Evolutionary conservation across 345 rosid genomes (phyloP).

Genomic region (Eutrema japonicum): DNA sequence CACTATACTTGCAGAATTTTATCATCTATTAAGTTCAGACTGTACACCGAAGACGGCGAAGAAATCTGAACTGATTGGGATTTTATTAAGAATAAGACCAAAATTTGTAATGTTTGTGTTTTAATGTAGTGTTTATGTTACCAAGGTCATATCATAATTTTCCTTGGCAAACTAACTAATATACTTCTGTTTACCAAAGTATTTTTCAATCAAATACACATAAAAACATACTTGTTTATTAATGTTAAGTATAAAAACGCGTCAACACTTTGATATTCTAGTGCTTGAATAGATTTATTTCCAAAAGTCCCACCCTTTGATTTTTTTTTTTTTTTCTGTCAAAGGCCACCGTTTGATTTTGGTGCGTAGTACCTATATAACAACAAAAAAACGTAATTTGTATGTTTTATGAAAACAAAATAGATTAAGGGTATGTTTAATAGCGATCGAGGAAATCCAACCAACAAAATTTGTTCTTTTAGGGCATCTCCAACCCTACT

Average conservation of each 20-base stretch:
- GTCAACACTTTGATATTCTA: neutral
- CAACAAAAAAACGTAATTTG: neutral
- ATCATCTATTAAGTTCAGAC: conserved; percentile 9
- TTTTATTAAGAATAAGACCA: neutral
- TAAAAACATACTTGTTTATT: neutral
- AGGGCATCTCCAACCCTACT: no score
- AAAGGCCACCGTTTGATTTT: neutral
- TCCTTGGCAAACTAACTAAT: neutral
- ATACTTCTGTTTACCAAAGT: neutral
- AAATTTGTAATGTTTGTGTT: neutral
- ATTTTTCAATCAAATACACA: neutral
- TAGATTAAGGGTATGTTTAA: neutral
- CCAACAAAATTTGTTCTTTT: neutral
- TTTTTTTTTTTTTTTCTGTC: neutral
- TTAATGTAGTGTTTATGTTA: neutral
- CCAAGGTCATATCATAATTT: neutral
- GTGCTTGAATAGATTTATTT: neutral
- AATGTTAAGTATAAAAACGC: conserved; percentile 1
- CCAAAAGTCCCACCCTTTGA: neutral
- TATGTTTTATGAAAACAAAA: neutral
- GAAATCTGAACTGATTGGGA: neutral
- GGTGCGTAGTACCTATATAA: neutral
- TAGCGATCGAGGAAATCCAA: no score
- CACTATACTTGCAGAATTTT: conserved; percentile 29
- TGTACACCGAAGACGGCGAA: conserved; percentile 17